Conservation (phyloP, 345 rosid genomes). For the Abelmoschus esculentus region DNA sequence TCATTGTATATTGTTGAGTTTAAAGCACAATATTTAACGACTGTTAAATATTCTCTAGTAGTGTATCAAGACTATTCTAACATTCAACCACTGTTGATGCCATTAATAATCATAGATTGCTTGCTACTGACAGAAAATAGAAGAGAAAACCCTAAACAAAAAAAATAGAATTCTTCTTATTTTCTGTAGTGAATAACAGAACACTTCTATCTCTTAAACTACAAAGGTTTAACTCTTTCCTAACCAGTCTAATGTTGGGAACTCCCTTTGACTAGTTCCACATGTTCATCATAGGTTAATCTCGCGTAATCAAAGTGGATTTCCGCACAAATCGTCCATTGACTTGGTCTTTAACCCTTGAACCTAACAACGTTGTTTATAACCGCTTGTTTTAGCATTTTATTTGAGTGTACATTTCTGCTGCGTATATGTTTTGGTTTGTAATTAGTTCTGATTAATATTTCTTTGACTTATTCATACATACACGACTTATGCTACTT, state of each 20-base stretch:
- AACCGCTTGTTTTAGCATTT: background rate
- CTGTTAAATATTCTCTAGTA: background rate
- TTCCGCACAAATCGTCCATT: background rate
- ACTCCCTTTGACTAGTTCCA: background rate
- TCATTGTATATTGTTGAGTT: background rate
- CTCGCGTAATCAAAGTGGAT: background rate
- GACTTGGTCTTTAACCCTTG: background rate
- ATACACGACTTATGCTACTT: slow-evolving; percentile 90
- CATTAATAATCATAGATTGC: too few species aligned
- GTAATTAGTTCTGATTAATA: background rate
- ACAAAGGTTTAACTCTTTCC: too few species aligned
- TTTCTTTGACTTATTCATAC: slow-evolving; percentile 52
- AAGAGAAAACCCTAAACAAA: too few species aligned
- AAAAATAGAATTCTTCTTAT: too few species aligned
- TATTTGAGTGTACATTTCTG: slow-evolving; percentile 10
- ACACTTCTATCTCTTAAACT: too few species aligned
- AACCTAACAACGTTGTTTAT: background rate
- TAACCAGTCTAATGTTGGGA: background rate
- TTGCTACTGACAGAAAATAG: too few species aligned
- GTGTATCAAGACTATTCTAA: background rate
- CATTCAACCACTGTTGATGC: too few species aligned
- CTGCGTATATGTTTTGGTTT: background rate
- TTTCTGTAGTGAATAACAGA: too few species aligned
- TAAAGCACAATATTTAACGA: background rate
- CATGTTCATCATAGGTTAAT: background rate